These are phyloP conservation scores for Eimeria maxima DNA, from an alignment of 169 alveolate genomes.

Conservation along the genomic window DNA sequence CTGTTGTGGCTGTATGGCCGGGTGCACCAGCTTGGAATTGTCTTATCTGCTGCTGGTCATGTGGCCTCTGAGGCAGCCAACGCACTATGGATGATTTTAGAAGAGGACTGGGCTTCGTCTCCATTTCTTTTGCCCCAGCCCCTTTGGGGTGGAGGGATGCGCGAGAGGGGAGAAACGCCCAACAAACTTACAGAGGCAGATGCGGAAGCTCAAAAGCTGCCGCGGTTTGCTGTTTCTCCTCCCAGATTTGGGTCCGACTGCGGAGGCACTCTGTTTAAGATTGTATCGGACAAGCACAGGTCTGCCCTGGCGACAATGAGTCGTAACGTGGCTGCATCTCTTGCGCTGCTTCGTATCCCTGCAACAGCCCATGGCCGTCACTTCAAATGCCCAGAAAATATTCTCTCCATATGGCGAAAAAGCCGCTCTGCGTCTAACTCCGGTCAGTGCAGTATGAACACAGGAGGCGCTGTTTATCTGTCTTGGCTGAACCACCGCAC, in stretches of 20 bases:
- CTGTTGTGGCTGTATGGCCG: constrained; percentile 29
- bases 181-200: not conserved
- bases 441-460: not conserved
- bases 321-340: constrained; percentile 60
- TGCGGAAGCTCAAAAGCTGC: not conserved
- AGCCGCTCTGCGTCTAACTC: not conserved
- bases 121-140: constrained; percentile 48
- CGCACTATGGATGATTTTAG: constrained; percentile 36
- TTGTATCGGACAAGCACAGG: not conserved
- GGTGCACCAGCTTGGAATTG: not conserved
- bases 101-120: constrained; percentile 64
- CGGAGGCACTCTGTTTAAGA: not conserved
- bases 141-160: constrained; percentile 13
- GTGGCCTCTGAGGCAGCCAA: constrained; percentile 11
- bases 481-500: not conserved
- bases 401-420: not conserved
- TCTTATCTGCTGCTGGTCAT: constrained; percentile 22
- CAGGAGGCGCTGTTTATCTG: not conserved
- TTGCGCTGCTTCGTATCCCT: constrained; percentile 48
- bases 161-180: not conserved
- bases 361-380: not conserved
- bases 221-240: not conserved
- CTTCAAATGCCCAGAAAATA: not conserved
- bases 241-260: not conserved
- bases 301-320: constrained; percentile 71